Base-by-base conservation (phyloP, 2,329 filamentous ascomycete species). In the Penicillium sp. region DNA sequence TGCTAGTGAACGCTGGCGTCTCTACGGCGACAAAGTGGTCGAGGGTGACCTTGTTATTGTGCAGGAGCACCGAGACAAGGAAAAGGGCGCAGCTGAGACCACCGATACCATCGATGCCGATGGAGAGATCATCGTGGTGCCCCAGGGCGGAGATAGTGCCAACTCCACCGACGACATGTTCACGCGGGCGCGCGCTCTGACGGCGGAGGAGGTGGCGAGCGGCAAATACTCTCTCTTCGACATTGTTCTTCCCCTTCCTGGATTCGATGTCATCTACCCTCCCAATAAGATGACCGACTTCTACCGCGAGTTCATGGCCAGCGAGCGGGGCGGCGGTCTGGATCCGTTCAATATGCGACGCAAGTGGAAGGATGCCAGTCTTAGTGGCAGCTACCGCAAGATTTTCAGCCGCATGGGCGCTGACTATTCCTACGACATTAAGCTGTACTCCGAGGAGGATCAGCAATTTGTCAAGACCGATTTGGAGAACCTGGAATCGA, bases 401-500 rank as follows among this genome's bases (percentile, higher is more conserved):
- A 71, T 96, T 27, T 83, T 98, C 65, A 87, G 90, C 33, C 83
- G 83, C 22, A 90, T 92, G 68, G 83, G 85, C 2, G 75, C 81
- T 8, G 76, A 81, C 27, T 84, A 90, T 8, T 84, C 81, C 11
- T 88, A 87, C 56, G 84, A 90, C 57, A 84, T 96, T 11, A 87
- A 84, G 68, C 76, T 80, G 5, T 98, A 97, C 71, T 65, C 65
- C 2, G 55, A 68, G 31, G 82, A 87, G 27, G 85, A 88, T 33
- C 87, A 96, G 76, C 93, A 98, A 76, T 87, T 98, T 76, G 89
- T 96, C 3, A 85, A 89, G 58, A 99, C 95, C 0, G 95, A 99
- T 73, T 69, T 95, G 55, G 90, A 97, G 65, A 77, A 82, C 50
- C 76, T 93, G 59, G 79, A 80, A 58, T 76, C 77, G 35, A 73